Base-by-base conservation (phyloP, 116 monocot species). In the Zostera marina region DNA sequence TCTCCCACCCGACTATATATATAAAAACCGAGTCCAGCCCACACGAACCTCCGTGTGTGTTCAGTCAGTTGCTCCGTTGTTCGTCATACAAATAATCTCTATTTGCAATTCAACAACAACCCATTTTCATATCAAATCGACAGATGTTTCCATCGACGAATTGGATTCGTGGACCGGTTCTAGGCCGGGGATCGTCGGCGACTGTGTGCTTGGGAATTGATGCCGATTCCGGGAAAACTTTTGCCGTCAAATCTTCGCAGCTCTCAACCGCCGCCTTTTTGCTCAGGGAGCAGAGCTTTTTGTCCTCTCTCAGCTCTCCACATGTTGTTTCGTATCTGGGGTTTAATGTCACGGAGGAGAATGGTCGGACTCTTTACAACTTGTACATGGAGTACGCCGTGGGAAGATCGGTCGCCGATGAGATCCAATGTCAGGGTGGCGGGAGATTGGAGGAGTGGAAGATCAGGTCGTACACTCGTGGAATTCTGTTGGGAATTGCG, bases 341-440 rank as follows among this genome's bases (percentile, higher is more conserved):
- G n/a, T 82, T 70, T 54, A 78, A 74, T 40, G 60, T 69, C 23
- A 26, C 76, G 19, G 26, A 60, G 0, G 74, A 72, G 7, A 54
- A 46, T 26, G 57, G 68, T 14, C 52, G 54, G 38, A 16, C 5
- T 5, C 6, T 47, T 57, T 83, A 72, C 78, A 80, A 87, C 25
- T 75, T 92, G 44, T 83, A 83, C 65, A 45, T 92, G 56, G 92
- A 92, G 83, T 91, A 79, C 77, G 91, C 76, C 13, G 63, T 72
- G 24, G 77, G 77, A 8, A 85, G 91, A 24, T 76, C 79, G 14
- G 70, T 91, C 19, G 43, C 72, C 56, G 79, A 85, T 22, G 62
- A 70, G 52, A 66, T 71, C 62, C 24, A 44, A 52, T 24, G 41
- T 22, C 32, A 41, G 12, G 76, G 71, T 32, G 38, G 43, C 14